These are phyloP conservation scores for Scedosporium apiospermum DNA, from an alignment of 2,329 filamentous ascomycete genomes.

Conservation along the genomic window DNA sequence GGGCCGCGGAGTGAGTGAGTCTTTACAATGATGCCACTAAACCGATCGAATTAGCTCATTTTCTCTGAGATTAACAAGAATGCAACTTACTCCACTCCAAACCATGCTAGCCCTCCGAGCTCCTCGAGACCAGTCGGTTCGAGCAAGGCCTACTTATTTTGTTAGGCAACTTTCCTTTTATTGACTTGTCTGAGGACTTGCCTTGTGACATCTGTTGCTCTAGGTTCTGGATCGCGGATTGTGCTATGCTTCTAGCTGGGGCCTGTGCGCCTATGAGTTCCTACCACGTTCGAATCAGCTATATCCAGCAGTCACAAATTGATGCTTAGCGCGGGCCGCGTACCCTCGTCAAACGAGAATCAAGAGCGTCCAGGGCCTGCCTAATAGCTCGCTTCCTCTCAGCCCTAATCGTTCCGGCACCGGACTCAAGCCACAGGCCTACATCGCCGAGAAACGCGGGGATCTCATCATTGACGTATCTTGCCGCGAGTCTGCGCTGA, in stretches of 20 bases:
- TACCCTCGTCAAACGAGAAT: constrained; percentile 22
- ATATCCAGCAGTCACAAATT: constrained; percentile 3
- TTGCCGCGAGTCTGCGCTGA: constrained; percentile 23
- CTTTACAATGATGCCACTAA: constrained; percentile 17
- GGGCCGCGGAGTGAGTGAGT: background rate
- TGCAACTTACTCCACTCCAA: too few relatives aligned
- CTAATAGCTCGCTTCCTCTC: constrained; percentile 26
- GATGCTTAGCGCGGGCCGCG: constrained; percentile 1
- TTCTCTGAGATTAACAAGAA: too few relatives aligned
- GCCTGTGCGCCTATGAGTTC: too few relatives aligned
- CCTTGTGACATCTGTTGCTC: too few relatives aligned
- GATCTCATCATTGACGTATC: constrained; percentile 30
- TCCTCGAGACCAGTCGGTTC: too few relatives aligned
- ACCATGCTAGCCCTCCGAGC: too few relatives aligned
- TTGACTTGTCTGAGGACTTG: too few relatives aligned
- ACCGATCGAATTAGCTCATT: background rate
- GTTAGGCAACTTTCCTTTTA: too few relatives aligned
- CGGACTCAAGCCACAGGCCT: constrained; percentile 34
- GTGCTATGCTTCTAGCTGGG: too few relatives aligned
- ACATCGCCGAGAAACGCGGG: constrained; percentile 29
- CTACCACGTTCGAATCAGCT: background rate
- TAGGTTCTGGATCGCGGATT: too few relatives aligned
- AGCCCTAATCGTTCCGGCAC: constrained; percentile 23
- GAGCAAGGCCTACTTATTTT: too few relatives aligned
- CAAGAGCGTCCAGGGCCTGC: constrained; percentile 20